Evolutionary conservation across 2,329 filamentous ascomycete genomes (phyloP), one percentile per base, ranked within the genome.

Genomic region (Aspergillus neotritici): DNA sequence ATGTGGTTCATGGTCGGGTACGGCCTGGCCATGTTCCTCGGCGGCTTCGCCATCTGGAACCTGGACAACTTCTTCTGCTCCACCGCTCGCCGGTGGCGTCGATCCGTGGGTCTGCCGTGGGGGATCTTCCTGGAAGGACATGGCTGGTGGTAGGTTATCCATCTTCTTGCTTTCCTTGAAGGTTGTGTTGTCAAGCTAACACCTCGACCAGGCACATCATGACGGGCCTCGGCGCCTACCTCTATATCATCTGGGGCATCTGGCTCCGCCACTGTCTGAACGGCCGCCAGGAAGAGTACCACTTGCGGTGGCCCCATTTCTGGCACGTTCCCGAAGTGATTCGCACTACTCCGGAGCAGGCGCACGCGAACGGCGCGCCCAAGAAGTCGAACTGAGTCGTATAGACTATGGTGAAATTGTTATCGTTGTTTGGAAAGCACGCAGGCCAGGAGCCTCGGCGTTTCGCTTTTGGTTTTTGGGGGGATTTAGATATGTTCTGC

Each of bases 231-330:
- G 87, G 87, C 62, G 87, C 87, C 12, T 94, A 94, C 64, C 85
- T 84, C 60, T 88, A 91, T 61, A 87, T 94, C 53, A 72, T 81
- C 11, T 94, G 87, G 87, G 84, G 86, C 11, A 81, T 90, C 17
- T 91, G 86, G 83, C 74, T 93, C 13, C 79, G 86, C 32, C 82
- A 84, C 49, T 88, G 86, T 55, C 69, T 93, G 38, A 86, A 89
- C 49, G 79, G 81, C 3, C 75, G 75, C 35, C 84, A 87, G 57
- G 78, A 85, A 33, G 79, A 89, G 58, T 93, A 82, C 58, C 73
- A 77, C 54, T 68, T 93, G 43, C 57, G 77, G 40, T 94, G 87
- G 87, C 78, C 82, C 2, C 78, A 75, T 16, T 52, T 79, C 11
- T 73, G 80, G 54, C 76, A 72, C 5, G 78, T 81, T 48, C 79